Percentiles rank a stretch among this genome's conserved stretches.
Evolutionary conservation across 805 yeast species (phyloP).

Genomic region (Huiozyma sinensis): DNA sequence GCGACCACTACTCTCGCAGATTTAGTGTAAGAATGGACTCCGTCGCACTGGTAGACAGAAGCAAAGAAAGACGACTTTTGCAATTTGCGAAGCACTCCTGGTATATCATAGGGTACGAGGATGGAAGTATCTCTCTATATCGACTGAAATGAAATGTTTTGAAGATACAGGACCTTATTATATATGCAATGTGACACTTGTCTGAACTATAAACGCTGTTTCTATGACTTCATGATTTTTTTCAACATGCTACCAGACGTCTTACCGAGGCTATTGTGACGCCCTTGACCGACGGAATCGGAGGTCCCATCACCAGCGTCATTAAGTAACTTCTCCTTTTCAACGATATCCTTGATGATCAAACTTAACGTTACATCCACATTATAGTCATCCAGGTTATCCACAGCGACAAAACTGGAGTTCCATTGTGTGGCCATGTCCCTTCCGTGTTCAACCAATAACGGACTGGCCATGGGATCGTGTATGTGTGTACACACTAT

Average conservation of each 20-base stretch:
- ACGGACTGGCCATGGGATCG: slow-evolving; percentile 50
- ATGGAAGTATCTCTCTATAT: slow-evolving; percentile 20
- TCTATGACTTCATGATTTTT: slow-evolving; percentile 5
- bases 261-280: not conserved
- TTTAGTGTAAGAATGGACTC: not conserved
- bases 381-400: slow-evolving; percentile 37
- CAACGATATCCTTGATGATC: slow-evolving; percentile 50
- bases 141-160: not conserved
- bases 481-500: slow-evolving; percentile 54
- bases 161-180: not conserved
- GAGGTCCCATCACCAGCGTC: not conserved
- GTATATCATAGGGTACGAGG: slow-evolving; percentile 26
- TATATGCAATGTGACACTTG: no score
- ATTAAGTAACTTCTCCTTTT: slow-evolving; percentile 26
- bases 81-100: slow-evolving; percentile 12
- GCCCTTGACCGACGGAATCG: no score
- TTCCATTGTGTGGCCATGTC: slow-evolving; percentile 50
- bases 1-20: not conserved
- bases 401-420: slow-evolving; percentile 55
- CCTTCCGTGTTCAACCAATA: slow-evolving; percentile 46
- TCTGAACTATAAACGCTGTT: not conserved
- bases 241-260: slow-evolving; percentile 2
- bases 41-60: not conserved
- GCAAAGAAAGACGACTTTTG: slow-evolving; percentile 10
- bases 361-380: slow-evolving; percentile 50